Evolutionary conservation across 805 yeast species (phyloP), one percentile per base, ranked within the genome.

Genomic region (Saccharomycopsis vini): DNA sequence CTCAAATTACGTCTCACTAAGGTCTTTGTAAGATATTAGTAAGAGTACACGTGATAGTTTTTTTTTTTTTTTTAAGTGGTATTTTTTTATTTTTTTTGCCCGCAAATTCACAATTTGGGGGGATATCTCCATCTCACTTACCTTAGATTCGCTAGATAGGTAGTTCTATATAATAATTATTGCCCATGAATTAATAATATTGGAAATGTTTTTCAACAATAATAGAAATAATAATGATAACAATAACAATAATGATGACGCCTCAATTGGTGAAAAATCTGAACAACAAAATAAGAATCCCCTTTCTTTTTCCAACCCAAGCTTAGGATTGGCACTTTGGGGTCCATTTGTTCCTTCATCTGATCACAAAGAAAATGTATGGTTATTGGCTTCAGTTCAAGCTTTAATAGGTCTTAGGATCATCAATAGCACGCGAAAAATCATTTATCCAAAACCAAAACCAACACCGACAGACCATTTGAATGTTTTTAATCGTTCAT

Each of bases 321-420:
- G 28, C 4, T 34, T 40, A 7, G 50, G 50, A 28, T 35, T 46
- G 5, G 30, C 19, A 23, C 13, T 43, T 13, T 46, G 50, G 50
- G 50, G 50, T 3, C 44, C 50, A 3, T 33, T 46, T n/a, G 28
- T 40, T 6, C 50, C 50, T 3, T 32, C 45, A 2, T 36, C 40
- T 15, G 50, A 46, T 24, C 34, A 46, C 7, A 36, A 32, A 21
- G 41, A 31, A 16, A 29, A 29, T 2, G 30, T 46, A 5, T 36
- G 36, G 13, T 15, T 33, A 1, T 26, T 46, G 29, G 39, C 45
- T 6, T 23, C 47, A 15, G 22, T 41, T 9, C 50, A 46, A 16
- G 26, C 34, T 20, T 5, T 19, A 9, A 22, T 36, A 3, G 47
- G 45, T 20, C 10, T 39, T n/a, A 15, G 22, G 15, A 9, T 43